Evolutionary conservation across 2,329 filamentous ascomycete genomes (phyloP).

Genomic region (Metarhizium robertsii): DNA sequence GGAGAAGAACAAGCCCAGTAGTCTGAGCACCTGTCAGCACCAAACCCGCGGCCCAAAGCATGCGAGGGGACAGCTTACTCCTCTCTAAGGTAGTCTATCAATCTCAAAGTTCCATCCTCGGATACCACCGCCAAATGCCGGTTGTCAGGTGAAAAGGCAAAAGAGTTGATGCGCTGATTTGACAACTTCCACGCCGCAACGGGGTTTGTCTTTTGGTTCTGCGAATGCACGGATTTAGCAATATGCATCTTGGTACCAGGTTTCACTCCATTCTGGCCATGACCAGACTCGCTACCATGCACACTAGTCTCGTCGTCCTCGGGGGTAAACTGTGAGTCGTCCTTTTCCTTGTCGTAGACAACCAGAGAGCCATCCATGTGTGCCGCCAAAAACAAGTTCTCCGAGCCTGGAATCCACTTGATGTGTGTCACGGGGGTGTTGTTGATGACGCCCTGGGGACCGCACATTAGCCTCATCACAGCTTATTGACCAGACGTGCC

Average conservation of each 20-base stretch:
- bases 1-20: conserved; percentile 78
- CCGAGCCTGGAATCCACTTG: conserved; percentile 87
- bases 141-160: conserved; percentile 85
- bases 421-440: conserved; percentile 78
- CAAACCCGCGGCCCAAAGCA: background rate
- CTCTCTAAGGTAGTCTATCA: conserved; percentile 88
- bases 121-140: conserved; percentile 82
- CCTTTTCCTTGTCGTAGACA: conserved; percentile 96
- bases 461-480: conserved; percentile 2
- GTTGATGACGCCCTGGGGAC: conserved; percentile 70
- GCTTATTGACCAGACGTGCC: background rate
- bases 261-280: conserved; percentile 21
- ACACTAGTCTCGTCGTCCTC: conserved; percentile 60
- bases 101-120: conserved; percentile 80
- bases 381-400: conserved; percentile 83
- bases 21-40: conserved; percentile 34
- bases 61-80: conserved; percentile 42
- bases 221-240: conserved; percentile 85
- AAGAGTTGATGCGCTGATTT: conserved; percentile 81
- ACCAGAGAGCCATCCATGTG: conserved; percentile 87
- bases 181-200: conserved; percentile 89
- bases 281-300: conserved; percentile 43
- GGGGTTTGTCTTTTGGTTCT: conserved; percentile 88
- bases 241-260: conserved; percentile 52
- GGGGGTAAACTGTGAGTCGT: conserved; percentile 69